Evolutionary conservation across 176 grass and related monocot species (phyloP).

Genomic region (Rhynchospora pubera): DNA sequence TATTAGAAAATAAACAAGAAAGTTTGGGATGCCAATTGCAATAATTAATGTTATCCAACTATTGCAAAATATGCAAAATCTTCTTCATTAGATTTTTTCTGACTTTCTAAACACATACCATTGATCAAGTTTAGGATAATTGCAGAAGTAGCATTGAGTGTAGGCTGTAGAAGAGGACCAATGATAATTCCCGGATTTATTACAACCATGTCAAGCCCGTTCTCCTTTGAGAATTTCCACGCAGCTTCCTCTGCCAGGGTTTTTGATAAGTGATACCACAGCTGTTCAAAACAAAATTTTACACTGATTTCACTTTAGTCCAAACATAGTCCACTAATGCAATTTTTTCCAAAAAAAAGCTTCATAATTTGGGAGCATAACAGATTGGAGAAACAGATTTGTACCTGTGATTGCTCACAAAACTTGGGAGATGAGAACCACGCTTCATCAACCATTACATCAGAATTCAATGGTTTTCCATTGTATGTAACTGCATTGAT

Average conservation of each 20-base stretch:
- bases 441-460: constrained; percentile 30
- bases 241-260: constrained; percentile 32
- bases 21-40: not conserved
- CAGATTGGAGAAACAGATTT: not conserved
- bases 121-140: constrained; percentile 10
- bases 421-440: constrained; percentile 32
- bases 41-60: not conserved
- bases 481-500: constrained; percentile 20
- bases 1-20: not conserved
- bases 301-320: not conserved
- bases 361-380: not conserved
- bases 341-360: not conserved
- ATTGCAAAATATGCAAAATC: not conserved
- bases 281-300: constrained; percentile 13
- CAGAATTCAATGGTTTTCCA: constrained; percentile 13
- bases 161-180: constrained; percentile 33
- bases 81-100: not conserved
- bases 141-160: constrained; percentile 7
- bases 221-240: constrained; percentile 31
- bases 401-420: constrained; percentile 23
- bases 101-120: not conserved
- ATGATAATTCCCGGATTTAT: constrained; percentile 28
- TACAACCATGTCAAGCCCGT: constrained; percentile 23
- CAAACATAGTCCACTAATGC: not conserved
- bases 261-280: constrained; percentile 31